Evolutionary conservation across 225 moss, liverwort and hornwort genomes (phyloP).

Genomic region (Pseudoscleropodium purum): DNA sequence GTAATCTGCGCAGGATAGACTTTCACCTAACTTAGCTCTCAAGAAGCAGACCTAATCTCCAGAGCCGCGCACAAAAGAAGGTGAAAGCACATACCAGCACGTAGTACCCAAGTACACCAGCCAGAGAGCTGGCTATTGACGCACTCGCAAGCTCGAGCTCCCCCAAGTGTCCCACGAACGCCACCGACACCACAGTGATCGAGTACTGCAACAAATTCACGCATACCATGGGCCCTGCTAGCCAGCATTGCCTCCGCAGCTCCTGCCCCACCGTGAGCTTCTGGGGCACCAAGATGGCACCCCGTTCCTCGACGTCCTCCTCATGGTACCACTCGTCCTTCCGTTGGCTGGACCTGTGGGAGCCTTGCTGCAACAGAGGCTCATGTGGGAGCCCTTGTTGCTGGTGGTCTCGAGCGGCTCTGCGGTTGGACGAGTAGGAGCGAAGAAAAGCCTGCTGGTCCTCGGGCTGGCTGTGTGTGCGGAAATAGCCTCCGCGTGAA

Average conservation of each 20-base stretch:
- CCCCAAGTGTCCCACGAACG: constrained; percentile 67
- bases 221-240: constrained; percentile 78
- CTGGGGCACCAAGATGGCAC: neutral
- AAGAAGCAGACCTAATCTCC: neutral
- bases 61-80: neutral
- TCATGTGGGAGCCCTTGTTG: neutral
- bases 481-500: constrained; percentile 34
- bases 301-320: neutral
- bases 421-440: constrained; percentile 7
- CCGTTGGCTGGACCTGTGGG: neutral
- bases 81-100: constrained; percentile 34
- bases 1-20: neutral
- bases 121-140: constrained; percentile 70
- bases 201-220: constrained; percentile 71
- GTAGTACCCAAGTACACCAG: constrained; percentile 74
- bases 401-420: neutral
- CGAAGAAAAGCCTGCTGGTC: constrained; percentile 9
- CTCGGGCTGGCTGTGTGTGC: constrained; percentile 33
- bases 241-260: constrained; percentile 38
- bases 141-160: constrained; percentile 77
- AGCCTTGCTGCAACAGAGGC: constrained; percentile 17
- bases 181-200: constrained; percentile 58
- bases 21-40: neutral
- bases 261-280: constrained; percentile 38
- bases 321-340: neutral